phyloP scores from a whole-genome alignment of 192 early-diverging fungal genomes.

The Pilaira anomala region DNA sequence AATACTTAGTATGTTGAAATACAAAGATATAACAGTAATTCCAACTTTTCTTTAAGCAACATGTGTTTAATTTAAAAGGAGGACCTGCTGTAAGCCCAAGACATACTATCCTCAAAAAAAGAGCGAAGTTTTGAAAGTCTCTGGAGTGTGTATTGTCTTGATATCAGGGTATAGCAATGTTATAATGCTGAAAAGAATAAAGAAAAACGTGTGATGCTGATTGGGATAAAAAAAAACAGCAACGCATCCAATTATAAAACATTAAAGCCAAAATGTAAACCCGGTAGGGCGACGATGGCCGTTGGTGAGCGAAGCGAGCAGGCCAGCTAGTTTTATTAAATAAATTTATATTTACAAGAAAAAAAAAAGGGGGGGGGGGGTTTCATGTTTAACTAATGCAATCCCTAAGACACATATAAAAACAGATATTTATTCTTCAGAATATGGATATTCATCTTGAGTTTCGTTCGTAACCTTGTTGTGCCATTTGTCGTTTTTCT shows the following conservation, averaged over 20 bases:
- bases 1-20: too few species aligned
- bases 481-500: neutral
- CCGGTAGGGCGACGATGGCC: neutral
- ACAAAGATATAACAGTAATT: too few species aligned
- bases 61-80: too few species aligned
- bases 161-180: conserved; percentile 1
- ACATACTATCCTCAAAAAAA: neutral
- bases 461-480: conserved; percentile 1
- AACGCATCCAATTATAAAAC: neutral
- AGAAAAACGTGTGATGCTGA: neutral
- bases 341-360: neutral
- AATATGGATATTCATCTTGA: conserved; percentile 3
- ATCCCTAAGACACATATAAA: conserved; percentile 2
- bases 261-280: conserved; percentile 1
- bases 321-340: conserved; percentile 1
- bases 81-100: too few species aligned
- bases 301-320: conserved; percentile 3
- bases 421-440: neutral
- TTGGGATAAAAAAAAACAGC: neutral
- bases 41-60: too few species aligned
- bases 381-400: neutral
- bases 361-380: neutral
- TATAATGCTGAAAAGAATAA: conserved; percentile 4
- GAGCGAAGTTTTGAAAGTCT: neutral
- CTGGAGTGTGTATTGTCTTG: neutral